Base-by-base conservation (phyloP, 345 rosid genomes). In the Bruguiera gymnorhiza region DNA sequence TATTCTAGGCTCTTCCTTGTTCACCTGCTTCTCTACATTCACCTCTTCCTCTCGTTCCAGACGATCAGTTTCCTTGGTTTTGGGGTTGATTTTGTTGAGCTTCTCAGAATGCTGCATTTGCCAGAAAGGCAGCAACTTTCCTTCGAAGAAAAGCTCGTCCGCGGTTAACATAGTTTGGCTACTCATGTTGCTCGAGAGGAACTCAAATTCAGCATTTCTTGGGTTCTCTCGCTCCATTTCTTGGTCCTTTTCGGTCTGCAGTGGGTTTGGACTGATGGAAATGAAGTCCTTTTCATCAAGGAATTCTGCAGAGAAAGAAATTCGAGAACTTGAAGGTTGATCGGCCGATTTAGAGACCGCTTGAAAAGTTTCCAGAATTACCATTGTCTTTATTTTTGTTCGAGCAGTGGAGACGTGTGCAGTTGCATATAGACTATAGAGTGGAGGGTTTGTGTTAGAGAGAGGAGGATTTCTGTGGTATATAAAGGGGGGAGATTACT, bases 51-150 rank as follows among this genome's bases (percentile, higher is more conserved):
- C 74, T 13, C 20, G 34, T 21, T 56, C 60, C 15, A 13, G 50
- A 13, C 50, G 18, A 43, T 24, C 71, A 3, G 58, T 67, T 16
- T 80, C 72, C 26, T 86, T 84, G 2, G 73, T 26, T 65, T 82
- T 86, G 60, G 85, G 78, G 55, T 63, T 83, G 70, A 90, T 81
- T 60, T 83, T 84, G 74, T 80, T 79, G 65, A 86, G 91, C 82
- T 85, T 85, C 84, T 88, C 89, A 11, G 84, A 81, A 24, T 87
- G 90, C 55, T 91, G 91, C 65, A 77, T 82, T 66, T 89, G 97
- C 96, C 97, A 83, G 65, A 88, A 95, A 30, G 97, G 99, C 50
- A 94, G 93, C 2, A 94, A 75, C 79, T 90, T 91, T 23, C 98
- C 98, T 66, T 93, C 92, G 62, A 81, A 86, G 81, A 93, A 89